Evolutionary conservation across 306 rosid species (phyloP).

Genomic region (Cyamopsis tetragonoloba): DNA sequence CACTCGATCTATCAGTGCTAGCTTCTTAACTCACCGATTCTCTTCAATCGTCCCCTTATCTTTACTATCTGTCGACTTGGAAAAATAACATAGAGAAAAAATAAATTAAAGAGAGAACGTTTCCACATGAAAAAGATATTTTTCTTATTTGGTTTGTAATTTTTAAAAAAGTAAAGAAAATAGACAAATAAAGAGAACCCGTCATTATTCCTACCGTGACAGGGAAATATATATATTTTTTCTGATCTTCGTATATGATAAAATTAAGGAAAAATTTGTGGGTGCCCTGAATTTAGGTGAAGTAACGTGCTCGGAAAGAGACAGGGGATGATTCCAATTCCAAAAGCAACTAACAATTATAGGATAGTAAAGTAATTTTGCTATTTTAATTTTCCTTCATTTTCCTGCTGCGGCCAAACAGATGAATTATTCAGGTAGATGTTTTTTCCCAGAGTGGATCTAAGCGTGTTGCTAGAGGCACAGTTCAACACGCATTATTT

Average conservation of each 20-base stretch:
- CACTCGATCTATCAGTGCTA: neutral
- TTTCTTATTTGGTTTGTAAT: too few species aligned
- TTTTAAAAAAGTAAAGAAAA: too few species aligned
- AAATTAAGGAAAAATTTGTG: neutral
- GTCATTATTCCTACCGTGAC: neutral
- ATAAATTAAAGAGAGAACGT: too few species aligned
- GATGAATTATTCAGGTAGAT: constrained; percentile 9
- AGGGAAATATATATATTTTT: neutral
- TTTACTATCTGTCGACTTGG: too few species aligned
- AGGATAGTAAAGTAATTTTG: neutral
- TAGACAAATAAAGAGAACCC: too few species aligned
- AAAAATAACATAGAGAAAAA: too few species aligned
- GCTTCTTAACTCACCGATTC: too few species aligned
- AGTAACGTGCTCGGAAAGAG: constrained; percentile 26
- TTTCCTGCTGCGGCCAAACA: constrained; percentile 36
- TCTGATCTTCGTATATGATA: neutral
- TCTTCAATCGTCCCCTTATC: too few species aligned
- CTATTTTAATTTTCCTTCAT: neutral
- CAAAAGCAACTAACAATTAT: neutral
- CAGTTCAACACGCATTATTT: constrained; percentile 12
- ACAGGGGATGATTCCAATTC: constrained; percentile 15
- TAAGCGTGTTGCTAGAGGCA: constrained; percentile 34
- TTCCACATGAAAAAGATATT: too few species aligned
- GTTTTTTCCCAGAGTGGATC: constrained; percentile 30
- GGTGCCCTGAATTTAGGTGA: neutral